Evolutionary conservation across 176 grass and related monocot genomes (phyloP).

Genomic region (bread wheat (Triticum aestivum)): IWGSC_CS_RefSeq_v2.1 NC_057806.1:423389121-423389620

Average conservation of each 20-base stretch:
- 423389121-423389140: constrained; percentile 67
- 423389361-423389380: constrained; percentile 94
- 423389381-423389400: constrained; percentile 87
- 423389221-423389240: neutral
- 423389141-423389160: constrained; percentile 97
- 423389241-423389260: neutral
- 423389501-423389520: constrained; percentile 73
- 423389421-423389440: constrained; percentile 95
- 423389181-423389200: constrained; percentile 82
- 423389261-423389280: neutral
- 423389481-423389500: constrained; percentile 98
- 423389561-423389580: constrained; percentile 41
- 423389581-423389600: neutral
- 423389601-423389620: neutral
- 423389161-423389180: constrained; percentile 80
- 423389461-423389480: constrained; percentile 77
- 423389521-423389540: constrained; percentile 89
- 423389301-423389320: constrained; percentile 79
- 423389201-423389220: constrained; percentile 16
- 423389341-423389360: constrained; percentile 56
- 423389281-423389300: constrained; percentile 58
- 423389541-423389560: constrained; percentile 98
- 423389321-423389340: constrained; percentile 69
- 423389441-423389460: constrained; percentile 86
- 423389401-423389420: constrained; percentile 96